These are phyloP conservation scores for Malassezia japonica DNA, from an alignment of 1,284 basidiomycete genomes.

Conservation along the genomic window DNA sequence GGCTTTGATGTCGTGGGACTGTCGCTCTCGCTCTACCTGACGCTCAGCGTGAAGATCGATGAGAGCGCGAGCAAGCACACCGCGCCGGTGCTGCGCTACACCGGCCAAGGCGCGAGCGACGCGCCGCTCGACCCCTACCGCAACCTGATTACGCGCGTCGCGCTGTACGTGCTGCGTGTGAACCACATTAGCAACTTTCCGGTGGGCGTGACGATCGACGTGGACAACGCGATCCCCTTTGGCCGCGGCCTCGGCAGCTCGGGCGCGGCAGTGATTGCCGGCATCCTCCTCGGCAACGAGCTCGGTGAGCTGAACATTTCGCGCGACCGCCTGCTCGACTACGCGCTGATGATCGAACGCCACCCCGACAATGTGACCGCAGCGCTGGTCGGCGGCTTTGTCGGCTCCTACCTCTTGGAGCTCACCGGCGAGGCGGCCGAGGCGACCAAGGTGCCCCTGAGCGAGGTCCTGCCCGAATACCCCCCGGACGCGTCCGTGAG, in stretches of 20 bases:
- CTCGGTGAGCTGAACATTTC: conserved; percentile 67
- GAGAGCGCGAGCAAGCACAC: conserved; percentile 7
- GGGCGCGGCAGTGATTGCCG: conserved; percentile 93
- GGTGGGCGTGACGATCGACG: conserved; percentile 56
- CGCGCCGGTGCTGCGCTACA: conserved; percentile 63
- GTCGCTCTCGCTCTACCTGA: conserved; percentile 79
- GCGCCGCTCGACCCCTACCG: conserved; percentile 92
- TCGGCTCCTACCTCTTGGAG: conserved; percentile 91
- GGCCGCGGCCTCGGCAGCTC: conserved; percentile 93
- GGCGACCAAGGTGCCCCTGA: conserved; percentile 77
- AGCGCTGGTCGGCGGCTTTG: conserved; percentile 90
- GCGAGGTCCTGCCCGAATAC: conserved; percentile 93
- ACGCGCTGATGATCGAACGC: conserved; percentile 96
- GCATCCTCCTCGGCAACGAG: conserved; percentile 76
- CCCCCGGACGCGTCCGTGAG: conserved; percentile 79
- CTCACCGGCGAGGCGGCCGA: conserved; percentile 55
- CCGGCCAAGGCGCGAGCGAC: conserved; percentile 77
- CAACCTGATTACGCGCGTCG: conserved; percentile 94
- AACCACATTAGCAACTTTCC: conserved; percentile 69
- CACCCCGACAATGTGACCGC: conserved; percentile 99
- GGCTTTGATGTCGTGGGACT: conserved; percentile 98
- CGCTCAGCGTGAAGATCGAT: conserved; percentile 59
- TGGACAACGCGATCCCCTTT: conserved; percentile 89
- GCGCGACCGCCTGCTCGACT: conserved; percentile 72
- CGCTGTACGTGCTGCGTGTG: conserved; percentile 89